Base-by-base conservation (phyloP, 805 yeast genomes). In the Wickerhamomyces alni region DNA sequence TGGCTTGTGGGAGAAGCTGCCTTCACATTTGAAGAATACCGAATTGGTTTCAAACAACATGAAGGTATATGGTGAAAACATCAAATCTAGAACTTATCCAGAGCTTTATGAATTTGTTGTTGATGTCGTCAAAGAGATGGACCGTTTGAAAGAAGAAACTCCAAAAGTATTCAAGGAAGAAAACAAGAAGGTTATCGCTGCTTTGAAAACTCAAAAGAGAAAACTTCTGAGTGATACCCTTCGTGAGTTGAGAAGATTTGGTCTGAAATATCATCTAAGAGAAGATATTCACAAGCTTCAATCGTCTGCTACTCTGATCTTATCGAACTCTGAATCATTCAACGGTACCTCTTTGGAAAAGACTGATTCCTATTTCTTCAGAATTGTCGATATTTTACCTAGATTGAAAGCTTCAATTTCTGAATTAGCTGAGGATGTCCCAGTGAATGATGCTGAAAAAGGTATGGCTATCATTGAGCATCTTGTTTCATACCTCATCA, bases 401-500 rank as follows among this genome's bases (percentile, higher is more conserved):
- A 69, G 91, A 34, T 63, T 91, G 41, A 72, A 95, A 52, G 72
- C 80, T 16, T 65, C 85, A 2, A 78, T 81, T 10, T 59, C 77
- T 2, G 67, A 67, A 12, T 75, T 80, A 12, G 73, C 80, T 8
- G 82, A 77, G 8, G 97, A 87, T 50, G 77, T 86, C 18, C 93
- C 96, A 4, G 72, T 71, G 12, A 65, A 74, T 2, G 94, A 84
- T 55, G 73, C 85, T 24, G 83, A 78, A 44, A 81, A 80, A 47
- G 94, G 88, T 29, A 65, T 87, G 51, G 87, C 88, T 8, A 78
- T 80, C 8, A 65, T 78, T 2, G 97, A 91, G 52, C 81, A 87
- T 56, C 56, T 87, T 36, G 57, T 88, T 3, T 74, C 71, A 41
- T 64, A 75, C 2, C 59, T 88, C 45, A 65, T 83, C 15, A 68